These are phyloP conservation scores for Monosporozyma unispora DNA, from an alignment of 805 yeast species.

Conservation along the genomic window DNA sequence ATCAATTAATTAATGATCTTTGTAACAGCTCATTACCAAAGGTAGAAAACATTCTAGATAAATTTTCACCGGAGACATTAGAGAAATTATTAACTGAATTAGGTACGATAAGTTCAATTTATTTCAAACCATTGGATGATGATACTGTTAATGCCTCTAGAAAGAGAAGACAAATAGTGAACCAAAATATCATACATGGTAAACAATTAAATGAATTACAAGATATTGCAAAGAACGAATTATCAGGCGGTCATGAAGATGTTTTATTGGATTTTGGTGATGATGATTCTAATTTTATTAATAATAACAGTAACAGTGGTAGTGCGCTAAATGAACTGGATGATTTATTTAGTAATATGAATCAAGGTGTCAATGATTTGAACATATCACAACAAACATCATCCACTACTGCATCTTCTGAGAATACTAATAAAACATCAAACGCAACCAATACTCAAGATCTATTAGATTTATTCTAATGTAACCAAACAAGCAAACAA, in stretches of 20 bases:
- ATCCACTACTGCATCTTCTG: neutral
- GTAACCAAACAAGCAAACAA: neutral
- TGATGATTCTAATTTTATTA: slow-evolving; percentile 33
- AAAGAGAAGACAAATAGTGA: slow-evolving; percentile 33
- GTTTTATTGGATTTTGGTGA: slow-evolving; percentile 81
- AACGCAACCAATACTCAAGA: slow-evolving; percentile 18
- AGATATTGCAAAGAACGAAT: slow-evolving; percentile 67
- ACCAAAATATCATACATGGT: slow-evolving; percentile 31
- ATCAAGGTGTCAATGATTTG: slow-evolving; percentile 29
- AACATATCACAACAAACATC: neutral
- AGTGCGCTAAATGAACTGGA: slow-evolving; percentile 64
- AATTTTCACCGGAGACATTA: slow-evolving; percentile 59
- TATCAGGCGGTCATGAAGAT: slow-evolving; percentile 59
- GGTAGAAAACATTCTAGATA: slow-evolving; percentile 61
- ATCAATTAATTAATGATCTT: slow-evolving; percentile 18
- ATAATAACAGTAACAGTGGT: slow-evolving; percentile 19
- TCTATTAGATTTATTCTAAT: slow-evolving; percentile 23
- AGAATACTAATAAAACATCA: neutral
- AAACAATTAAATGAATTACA: slow-evolving; percentile 71
- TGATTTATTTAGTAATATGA: slow-evolving; percentile 41
- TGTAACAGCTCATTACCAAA: slow-evolving; percentile 47
- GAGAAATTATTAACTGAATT: slow-evolving; percentile 65
- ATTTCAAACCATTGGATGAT: slow-evolving; percentile 74
- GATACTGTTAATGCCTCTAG: slow-evolving; percentile 3
- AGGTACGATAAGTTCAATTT: slow-evolving; percentile 80